Conservation (phyloP, 2,329 filamentous ascomycete genomes). For the Colletotrichum filicis region DNA sequence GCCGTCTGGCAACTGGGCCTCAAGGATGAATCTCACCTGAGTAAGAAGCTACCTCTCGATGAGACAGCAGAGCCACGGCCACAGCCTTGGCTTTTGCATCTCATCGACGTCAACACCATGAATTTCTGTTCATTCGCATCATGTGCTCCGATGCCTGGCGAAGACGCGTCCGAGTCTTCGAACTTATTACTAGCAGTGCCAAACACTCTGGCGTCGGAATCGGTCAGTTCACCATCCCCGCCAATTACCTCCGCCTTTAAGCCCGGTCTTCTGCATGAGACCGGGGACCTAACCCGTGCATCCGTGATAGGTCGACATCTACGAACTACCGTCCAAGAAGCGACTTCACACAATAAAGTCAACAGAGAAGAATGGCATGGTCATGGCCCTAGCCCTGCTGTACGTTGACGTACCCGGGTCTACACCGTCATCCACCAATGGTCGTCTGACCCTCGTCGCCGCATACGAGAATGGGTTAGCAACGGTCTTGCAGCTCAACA, state of each 20-base stretch:
- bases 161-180: neutral
- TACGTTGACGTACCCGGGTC: slow-evolving; percentile 50
- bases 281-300: slow-evolving; percentile 22
- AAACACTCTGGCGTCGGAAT: slow-evolving; percentile 78
- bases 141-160: slow-evolving; percentile 48
- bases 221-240: slow-evolving; percentile 55
- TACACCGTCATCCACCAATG: slow-evolving; percentile 8
- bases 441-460: slow-evolving; percentile 70
- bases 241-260: slow-evolving; percentile 21
- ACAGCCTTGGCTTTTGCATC: slow-evolving; percentile 86
- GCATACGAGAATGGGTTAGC: slow-evolving; percentile 89
- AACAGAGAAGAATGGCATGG: slow-evolving; percentile 76
- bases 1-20: slow-evolving; percentile 81
- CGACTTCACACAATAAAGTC: slow-evolving; percentile 70
- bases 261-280: slow-evolving; percentile 12
- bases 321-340: slow-evolving; percentile 79
- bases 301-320: slow-evolving; percentile 76
- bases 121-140: slow-evolving; percentile 92
- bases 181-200: slow-evolving; percentile 80
- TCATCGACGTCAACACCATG: slow-evolving; percentile 88
- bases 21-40: slow-evolving; percentile 72
- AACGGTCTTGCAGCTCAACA: slow-evolving; percentile 68
- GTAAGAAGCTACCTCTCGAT: slow-evolving; percentile 78
- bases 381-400: slow-evolving; percentile 82
- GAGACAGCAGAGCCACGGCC: slow-evolving; percentile 57